Evolutionary conservation across 305 asterid genomes (phyloP).

Genomic region (Fraxinus velutina): DNA sequence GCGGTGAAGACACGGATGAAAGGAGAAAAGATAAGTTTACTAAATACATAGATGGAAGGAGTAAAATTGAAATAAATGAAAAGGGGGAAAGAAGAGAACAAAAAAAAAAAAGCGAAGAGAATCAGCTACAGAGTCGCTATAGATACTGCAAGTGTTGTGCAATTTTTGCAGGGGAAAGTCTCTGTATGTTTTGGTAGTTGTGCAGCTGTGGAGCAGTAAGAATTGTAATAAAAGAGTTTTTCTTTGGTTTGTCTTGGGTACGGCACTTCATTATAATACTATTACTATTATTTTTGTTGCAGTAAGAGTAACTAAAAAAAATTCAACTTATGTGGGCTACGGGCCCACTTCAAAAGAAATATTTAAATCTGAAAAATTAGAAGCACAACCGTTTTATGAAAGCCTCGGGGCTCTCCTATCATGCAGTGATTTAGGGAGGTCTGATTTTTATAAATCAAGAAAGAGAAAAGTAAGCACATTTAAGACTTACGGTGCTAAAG

Average conservation of each 20-base stretch:
- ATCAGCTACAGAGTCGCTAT: not conserved
- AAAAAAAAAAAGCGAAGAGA: not conserved
- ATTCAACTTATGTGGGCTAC: not conserved
- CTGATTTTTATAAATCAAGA: not conserved
- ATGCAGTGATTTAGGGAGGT: not conserved
- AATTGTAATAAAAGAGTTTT: not conserved
- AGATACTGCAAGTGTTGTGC: not conserved
- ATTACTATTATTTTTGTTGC: not conserved
- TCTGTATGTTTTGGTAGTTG: not conserved
- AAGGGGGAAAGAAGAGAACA: not conserved
- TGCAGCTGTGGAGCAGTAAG: not conserved
- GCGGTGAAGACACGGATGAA: not conserved
- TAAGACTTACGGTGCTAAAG: slow-evolving; percentile 2
- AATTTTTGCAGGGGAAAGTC: not conserved
- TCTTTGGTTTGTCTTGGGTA: not conserved
- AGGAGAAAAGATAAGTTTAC: not conserved
- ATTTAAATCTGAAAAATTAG: not conserved
- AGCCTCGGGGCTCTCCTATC: not conserved
- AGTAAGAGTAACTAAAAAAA: not conserved
- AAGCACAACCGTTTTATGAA: not conserved
- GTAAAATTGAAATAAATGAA: not conserved
- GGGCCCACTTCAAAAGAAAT: not conserved
- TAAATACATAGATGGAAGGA: not conserved
- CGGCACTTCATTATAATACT: not conserved
- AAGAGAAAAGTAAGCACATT: not conserved